phyloP scores from a whole-genome alignment of 352 stramenopile species.

The Globisporangium megalacanthum region DNA sequence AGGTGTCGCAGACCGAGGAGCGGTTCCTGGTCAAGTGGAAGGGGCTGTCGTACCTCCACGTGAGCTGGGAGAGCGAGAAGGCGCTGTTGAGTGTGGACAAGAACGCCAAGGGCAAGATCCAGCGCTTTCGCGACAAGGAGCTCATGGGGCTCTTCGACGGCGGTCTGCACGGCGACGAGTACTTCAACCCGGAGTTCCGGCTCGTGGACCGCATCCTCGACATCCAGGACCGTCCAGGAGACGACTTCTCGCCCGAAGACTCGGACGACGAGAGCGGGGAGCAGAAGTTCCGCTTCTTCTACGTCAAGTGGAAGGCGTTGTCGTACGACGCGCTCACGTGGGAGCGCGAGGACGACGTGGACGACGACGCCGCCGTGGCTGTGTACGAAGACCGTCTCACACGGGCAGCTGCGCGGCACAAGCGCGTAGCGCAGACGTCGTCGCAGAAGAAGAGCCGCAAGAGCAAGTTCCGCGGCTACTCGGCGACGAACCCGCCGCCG shows the following conservation, averaged over 20 bases:
- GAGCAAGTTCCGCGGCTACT: constrained; percentile 73
- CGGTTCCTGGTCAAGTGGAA: constrained; percentile 92
- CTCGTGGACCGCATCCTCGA: constrained; percentile 88
- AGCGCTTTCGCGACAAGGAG: constrained; percentile 82
- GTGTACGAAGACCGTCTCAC: constrained; percentile 74
- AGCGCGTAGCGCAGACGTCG: constrained; percentile 28
- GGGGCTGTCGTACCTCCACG: constrained; percentile 85
- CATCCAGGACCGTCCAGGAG: constrained; percentile 66
- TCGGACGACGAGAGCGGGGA: constrained; percentile 24
- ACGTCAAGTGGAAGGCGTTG: constrained; percentile 99
- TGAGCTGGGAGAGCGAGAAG: constrained; percentile 87
- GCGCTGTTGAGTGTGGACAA: constrained; percentile 79
- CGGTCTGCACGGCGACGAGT: constrained; percentile 75
- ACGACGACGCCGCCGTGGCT: constrained; percentile 74
- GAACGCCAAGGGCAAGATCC: constrained; percentile 82
- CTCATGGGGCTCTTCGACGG: constrained; percentile 37
- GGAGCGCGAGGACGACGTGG: constrained; percentile 97
- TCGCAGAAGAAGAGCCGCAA: constrained; percentile 41
- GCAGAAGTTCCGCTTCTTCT: constrained; percentile 88
- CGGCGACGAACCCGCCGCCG: constrained; percentile 40
- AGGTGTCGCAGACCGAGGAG: constrained; percentile 26
- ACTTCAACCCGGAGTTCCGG: constrained; percentile 88
- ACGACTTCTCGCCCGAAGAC: constrained; percentile 59
- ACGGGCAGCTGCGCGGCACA: constrained; percentile 43
- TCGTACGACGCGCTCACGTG: constrained; percentile 98